Evolutionary conservation across 2,329 filamentous ascomycete species (phyloP).

Genomic region (Phyllosticta citribraziliensis): DNA sequence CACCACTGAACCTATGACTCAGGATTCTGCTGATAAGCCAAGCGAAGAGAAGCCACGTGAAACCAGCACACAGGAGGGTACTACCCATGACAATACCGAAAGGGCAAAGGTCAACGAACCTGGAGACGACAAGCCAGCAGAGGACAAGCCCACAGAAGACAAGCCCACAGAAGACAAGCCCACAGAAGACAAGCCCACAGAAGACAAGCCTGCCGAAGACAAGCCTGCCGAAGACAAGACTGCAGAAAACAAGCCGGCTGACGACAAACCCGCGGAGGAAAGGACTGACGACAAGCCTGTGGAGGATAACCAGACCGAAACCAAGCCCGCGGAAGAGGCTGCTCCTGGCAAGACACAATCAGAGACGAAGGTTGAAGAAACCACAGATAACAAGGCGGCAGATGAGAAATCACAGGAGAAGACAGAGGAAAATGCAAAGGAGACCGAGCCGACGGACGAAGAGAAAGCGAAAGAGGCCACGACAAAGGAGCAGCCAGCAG

Average conservation of each 20-base stretch:
- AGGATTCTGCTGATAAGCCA: neutral
- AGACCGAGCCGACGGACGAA: neutral
- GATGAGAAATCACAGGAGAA: neutral
- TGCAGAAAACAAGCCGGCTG: neutral
- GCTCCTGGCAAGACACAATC: neutral
- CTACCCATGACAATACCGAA: neutral
- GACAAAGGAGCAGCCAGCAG: neutral
- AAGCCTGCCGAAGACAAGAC: neutral
- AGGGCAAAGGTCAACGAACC: neutral
- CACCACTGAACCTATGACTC: neutral
- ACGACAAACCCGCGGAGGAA: neutral
- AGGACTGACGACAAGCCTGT: neutral
- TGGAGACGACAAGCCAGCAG: neutral
- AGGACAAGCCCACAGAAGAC: too few relatives aligned
- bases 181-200: too few relatives aligned
- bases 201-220: too few relatives aligned
- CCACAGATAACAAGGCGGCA: neutral
- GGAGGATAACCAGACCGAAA: neutral
- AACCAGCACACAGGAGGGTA: constrained; percentile 12
- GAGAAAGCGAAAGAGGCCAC: neutral
- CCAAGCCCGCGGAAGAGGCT: neutral
- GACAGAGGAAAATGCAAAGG: neutral
- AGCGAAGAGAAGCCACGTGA: neutral
- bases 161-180: too few relatives aligned
- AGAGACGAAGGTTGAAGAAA: neutral